phyloP scores from a whole-genome alignment of 768 basidiomycete genomes.

The Mycena kentingensis region DNA sequence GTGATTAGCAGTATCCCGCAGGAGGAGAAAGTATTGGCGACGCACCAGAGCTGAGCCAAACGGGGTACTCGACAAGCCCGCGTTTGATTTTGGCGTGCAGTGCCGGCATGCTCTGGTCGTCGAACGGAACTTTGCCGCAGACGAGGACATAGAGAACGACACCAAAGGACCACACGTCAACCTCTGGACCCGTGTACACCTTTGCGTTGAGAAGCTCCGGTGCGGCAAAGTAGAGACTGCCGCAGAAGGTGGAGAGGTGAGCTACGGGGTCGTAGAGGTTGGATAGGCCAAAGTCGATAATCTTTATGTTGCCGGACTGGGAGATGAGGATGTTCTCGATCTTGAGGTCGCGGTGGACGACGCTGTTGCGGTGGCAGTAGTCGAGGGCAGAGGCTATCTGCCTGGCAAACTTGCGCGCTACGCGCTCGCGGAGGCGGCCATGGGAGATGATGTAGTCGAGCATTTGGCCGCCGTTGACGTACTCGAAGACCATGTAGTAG shows the following conservation, averaged over 20 bases:
- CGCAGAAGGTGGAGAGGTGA: constrained; percentile 94
- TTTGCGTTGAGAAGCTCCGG: constrained; percentile 97
- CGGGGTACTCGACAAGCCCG: constrained; percentile 94
- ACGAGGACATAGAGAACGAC: constrained; percentile 97
- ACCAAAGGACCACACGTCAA: constrained; percentile 99
- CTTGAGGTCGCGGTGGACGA: constrained; percentile 98
- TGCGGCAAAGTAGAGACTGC: constrained; percentile 97
- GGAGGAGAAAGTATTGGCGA: constrained; percentile 24
- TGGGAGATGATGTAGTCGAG: constrained; percentile 99
- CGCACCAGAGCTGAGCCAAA: constrained; percentile 92
- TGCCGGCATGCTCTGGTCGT: constrained; percentile 99
- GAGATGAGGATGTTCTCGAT: constrained; percentile 99
- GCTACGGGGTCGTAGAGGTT: constrained; percentile 85
- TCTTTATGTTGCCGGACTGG: constrained; percentile 98
- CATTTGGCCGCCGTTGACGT: constrained; percentile 99
- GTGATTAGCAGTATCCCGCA: neutral
- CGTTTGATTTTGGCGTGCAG: constrained; percentile 99
- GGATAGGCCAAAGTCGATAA: constrained; percentile 98
- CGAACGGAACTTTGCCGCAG: constrained; percentile 98
- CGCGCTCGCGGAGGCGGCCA: constrained; percentile 90
- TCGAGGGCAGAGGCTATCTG: constrained; percentile 96
- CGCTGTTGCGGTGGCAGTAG: constrained; percentile 96
- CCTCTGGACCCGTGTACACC: constrained; percentile 96
- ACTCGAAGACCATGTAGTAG: constrained; percentile 99
- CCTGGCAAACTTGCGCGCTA: constrained; percentile 95